Evolutionary conservation across 768 basidiomycete species (phyloP).

Genomic region (Calocybe cyanea): DNA sequence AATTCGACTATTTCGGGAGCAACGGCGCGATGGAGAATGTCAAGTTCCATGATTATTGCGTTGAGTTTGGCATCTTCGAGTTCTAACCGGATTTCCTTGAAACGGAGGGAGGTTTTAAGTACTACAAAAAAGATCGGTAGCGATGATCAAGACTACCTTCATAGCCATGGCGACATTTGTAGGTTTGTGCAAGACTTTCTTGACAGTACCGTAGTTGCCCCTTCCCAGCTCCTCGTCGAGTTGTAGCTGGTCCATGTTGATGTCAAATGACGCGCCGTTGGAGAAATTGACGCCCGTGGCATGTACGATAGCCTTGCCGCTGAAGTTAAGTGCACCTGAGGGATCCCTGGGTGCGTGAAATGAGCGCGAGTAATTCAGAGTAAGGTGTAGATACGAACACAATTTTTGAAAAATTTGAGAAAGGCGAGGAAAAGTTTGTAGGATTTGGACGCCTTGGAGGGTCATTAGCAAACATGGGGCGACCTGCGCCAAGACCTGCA

Average conservation of each 20-base stretch:
- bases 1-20: slow-evolving; percentile 95
- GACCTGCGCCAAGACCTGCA: slow-evolving; percentile 69
- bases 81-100: slow-evolving; percentile 94
- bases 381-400: slow-evolving; percentile 48
- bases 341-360: slow-evolving; percentile 63
- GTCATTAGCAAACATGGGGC: slow-evolving; percentile 46
- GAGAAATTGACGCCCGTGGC: slow-evolving; percentile 83
- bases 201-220: slow-evolving; percentile 97
- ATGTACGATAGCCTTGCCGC: slow-evolving; percentile 89
- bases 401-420: slow-evolving; percentile 90
- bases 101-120: slow-evolving; percentile 4
- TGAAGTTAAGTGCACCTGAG: slow-evolving; percentile 92
- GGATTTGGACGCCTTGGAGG: slow-evolving; percentile 30
- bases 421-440: slow-evolving; percentile 65
- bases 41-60: slow-evolving; percentile 98
- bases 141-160: slow-evolving; percentile 61
- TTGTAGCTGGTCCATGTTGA: slow-evolving; percentile 92
- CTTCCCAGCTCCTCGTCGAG: slow-evolving; percentile 91
- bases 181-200: slow-evolving; percentile 90
- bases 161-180: slow-evolving; percentile 97
- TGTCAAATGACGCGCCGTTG: slow-evolving; percentile 84
- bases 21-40: slow-evolving; percentile 91
- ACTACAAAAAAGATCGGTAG: slow-evolving; percentile 1
- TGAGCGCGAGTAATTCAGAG: slow-evolving; percentile 3
- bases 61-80: slow-evolving; percentile 91